Conservation (phyloP, 345 rosid species). For the Moringa oleifera region DNA sequence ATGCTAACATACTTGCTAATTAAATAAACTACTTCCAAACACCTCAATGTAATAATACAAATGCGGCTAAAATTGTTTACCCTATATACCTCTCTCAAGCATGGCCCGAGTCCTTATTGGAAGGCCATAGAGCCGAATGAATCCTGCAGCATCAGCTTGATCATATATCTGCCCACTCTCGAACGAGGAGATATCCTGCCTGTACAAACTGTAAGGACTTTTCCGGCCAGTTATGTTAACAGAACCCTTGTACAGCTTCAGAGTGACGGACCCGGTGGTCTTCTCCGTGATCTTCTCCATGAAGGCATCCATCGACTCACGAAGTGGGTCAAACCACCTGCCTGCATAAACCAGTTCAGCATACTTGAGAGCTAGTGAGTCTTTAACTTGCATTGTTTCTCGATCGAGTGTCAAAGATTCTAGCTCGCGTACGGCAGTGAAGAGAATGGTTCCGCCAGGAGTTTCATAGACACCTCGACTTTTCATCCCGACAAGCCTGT, state of each 20-base stretch:
- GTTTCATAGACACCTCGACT: conserved; percentile 98
- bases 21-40: no score
- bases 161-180: conserved; percentile 78
- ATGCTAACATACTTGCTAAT: no score
- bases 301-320: conserved; percentile 78
- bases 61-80: no score
- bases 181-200: conserved; percentile 84
- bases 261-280: conserved; percentile 65
- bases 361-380: conserved; percentile 66
- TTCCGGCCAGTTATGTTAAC: conserved; percentile 52
- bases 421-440: conserved; percentile 66
- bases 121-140: conserved; percentile 73
- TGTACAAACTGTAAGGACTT: conserved; percentile 74
- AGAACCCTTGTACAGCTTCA: conserved; percentile 82
- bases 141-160: conserved; percentile 94
- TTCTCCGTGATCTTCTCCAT: conserved; percentile 78
- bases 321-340: conserved; percentile 88
- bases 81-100: conserved; percentile 49
- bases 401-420: conserved; percentile 85
- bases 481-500: conserved; percentile 92
- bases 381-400: conserved; percentile 79
- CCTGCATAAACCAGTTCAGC: conserved; percentile 95
- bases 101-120: conserved; percentile 81
- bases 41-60: background rate
- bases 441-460: conserved; percentile 94